These are phyloP conservation scores for Geoglossum cookeanum DNA, from an alignment of 2,329 filamentous ascomycete species.

Conservation along the genomic window DNA sequence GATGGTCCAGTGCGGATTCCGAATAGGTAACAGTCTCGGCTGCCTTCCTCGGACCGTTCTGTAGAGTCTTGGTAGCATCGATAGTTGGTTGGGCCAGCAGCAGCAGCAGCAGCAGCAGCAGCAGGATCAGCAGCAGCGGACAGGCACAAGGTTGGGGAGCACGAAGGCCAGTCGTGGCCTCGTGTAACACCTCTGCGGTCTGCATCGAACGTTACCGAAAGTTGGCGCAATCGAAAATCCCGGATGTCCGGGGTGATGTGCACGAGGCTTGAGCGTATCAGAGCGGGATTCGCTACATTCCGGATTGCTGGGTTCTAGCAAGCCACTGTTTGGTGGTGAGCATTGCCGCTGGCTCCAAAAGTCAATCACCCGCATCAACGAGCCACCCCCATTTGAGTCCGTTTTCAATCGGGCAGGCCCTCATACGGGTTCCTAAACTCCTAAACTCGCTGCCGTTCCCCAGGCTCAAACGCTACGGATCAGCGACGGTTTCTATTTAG, in stretches of 20 bases:
- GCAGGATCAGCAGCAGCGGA: neutral
- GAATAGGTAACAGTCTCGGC: conserved; percentile 2
- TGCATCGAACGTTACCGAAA: conserved; percentile 1
- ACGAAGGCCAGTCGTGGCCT: neutral
- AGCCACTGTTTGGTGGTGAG: neutral
- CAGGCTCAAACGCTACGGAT: neutral
- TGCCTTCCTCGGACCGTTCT: neutral
- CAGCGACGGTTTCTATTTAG: neutral
- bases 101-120: neutral
- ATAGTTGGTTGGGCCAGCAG: neutral
- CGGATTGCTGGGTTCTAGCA: neutral
- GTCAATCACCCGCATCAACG: neutral
- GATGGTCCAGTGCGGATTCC: neutral
- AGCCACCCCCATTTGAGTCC: neutral
- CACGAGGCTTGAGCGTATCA: conserved; percentile 1
- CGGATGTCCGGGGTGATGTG: neutral
- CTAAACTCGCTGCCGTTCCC: neutral
- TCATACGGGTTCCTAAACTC: neutral
- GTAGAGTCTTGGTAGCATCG: conserved; percentile 1
- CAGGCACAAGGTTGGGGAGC: neutral
- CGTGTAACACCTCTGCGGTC: neutral
- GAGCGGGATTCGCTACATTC: neutral
- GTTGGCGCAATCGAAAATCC: conserved; percentile 1
- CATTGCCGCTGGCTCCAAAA: neutral
- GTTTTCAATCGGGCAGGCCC: neutral